Evolutionary conservation across 2,329 filamentous ascomycete species (phyloP).

Genomic region (Alternaria conjuncta): DNA sequence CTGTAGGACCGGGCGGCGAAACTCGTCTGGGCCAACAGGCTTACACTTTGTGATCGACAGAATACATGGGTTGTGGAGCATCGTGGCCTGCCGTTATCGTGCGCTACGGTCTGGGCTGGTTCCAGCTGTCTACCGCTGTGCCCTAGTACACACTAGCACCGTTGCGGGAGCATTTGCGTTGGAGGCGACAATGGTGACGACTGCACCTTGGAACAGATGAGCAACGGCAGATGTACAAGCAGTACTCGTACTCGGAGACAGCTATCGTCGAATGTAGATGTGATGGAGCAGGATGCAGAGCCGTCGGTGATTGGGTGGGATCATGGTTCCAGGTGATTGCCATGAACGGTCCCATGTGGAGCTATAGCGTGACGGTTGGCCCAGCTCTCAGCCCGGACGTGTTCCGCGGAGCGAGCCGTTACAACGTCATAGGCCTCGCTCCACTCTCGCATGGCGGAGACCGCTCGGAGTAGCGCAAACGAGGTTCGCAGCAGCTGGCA

Average conservation of each 20-base stretch:
- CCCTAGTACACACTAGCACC: background rate
- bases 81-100: background rate
- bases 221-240: background rate
- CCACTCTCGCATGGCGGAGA: background rate
- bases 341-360: background rate
- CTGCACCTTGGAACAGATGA: background rate
- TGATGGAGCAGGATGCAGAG: background rate
- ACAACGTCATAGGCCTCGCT: background rate
- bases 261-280: background rate
- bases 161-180: background rate
- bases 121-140: background rate
- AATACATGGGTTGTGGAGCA: background rate
- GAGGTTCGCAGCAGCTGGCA: background rate
- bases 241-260: background rate
- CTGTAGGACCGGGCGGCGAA: background rate
- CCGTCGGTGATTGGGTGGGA: background rate
- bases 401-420: background rate
- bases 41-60: background rate
- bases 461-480: background rate
- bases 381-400: background rate
- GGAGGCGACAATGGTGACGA: background rate
- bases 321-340: background rate
- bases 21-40: background rate
- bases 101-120: background rate
- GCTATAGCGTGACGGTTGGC: background rate